Evolutionary conservation across 2,329 filamentous ascomycete genomes (phyloP), one percentile per base, ranked within the genome.

Genomic region (Diplodia seriata): DNA sequence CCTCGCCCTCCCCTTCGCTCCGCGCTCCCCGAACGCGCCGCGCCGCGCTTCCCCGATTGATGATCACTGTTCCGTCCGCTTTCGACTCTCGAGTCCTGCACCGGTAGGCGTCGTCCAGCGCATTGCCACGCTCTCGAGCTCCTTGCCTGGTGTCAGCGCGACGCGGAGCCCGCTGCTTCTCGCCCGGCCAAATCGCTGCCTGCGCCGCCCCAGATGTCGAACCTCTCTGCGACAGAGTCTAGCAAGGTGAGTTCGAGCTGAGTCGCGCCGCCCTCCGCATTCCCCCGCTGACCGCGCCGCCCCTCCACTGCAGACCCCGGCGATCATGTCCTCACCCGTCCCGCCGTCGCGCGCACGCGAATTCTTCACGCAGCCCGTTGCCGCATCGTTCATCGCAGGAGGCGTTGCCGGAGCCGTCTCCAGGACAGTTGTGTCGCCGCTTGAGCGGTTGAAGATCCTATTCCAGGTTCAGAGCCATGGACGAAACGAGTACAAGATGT

Each of bases 371-470:
- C 91, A 97, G 71, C 94, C 94, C 4, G 90, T 97, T 49, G 82
- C 93, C 40, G 94, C 95, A 51, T 94, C 95, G 40, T 99, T 99
- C 76, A 91, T 96, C 75, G 95, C 93, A 36, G 95, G 95, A 70
- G 95, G 95, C 72, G 89, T 97, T 26, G 95, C 95, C 18, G 95
- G 95, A 68, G 95, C 95, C 53, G 94, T 99, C n/a, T 98, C 95
- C 38, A 89, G 95, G 76, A 99, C 95, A 29, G 94, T 98, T 57
- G 95, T 99, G 4, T 98, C 94, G 18, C 95, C 95, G 3, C 88
- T 99, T 47, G 95, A 99, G 81, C 89, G 95, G 71, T 85, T 99
- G 69, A 98, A 99, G 83, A 99, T 99, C 73, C 85, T 99, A n/a
- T 93, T 97, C 79, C 95, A 99, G 79, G 87, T 99, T 33, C 95